Evolutionary conservation across 2,329 filamentous ascomycete species (phyloP), one percentile per base, ranked within the genome.

Genomic region (Aspergillus carbonarius): DNA sequence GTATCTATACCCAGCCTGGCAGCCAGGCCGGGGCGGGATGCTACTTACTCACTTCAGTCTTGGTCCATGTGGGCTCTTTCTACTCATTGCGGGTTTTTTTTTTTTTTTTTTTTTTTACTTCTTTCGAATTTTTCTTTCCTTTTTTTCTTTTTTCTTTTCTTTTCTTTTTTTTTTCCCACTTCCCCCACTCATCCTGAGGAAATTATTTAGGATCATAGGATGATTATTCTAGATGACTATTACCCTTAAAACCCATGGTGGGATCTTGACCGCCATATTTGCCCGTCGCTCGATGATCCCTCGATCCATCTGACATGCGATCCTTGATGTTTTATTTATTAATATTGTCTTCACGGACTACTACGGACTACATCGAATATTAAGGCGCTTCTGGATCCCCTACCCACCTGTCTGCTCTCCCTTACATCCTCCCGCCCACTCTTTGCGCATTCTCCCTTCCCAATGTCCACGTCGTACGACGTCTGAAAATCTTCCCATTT

Each of bases 261-360:
- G 44, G 44, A 42, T 44, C 37, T 37, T 44, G 37, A 54, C 51
- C 27, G 37, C 37, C 25, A 39, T 44, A 23, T 30, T 32, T 35
- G 15, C 20, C n/a, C 30, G 15, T 30, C 49, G 20, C 37, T 39
- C 49, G 34, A 42, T 53, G 35, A 44, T 54, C 51, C 27, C 42
- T 30, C 40, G 39, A 54, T 54, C 51, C 51, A 54, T 54, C 51
- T 54, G 51, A 54, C 51, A 54, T 44, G 51, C 51, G 40, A 34
- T 54, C 39, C 39, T 18, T 23, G 20, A 37, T 23, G 18, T 54
- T 17, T 37, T 25, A 27, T 17, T 37, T 25, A 27, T 4, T 32
- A n/a, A n/a, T n/a, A 32, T 10, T 9, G 13, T 39, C 9, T 27
- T 39, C 35, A n/a, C 32, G 27, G 25, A 27, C 12, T 42, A n/a